Conservation (phyloP, 2,329 filamentous ascomycete species). For the Epicoccum sorghinum region DNA sequence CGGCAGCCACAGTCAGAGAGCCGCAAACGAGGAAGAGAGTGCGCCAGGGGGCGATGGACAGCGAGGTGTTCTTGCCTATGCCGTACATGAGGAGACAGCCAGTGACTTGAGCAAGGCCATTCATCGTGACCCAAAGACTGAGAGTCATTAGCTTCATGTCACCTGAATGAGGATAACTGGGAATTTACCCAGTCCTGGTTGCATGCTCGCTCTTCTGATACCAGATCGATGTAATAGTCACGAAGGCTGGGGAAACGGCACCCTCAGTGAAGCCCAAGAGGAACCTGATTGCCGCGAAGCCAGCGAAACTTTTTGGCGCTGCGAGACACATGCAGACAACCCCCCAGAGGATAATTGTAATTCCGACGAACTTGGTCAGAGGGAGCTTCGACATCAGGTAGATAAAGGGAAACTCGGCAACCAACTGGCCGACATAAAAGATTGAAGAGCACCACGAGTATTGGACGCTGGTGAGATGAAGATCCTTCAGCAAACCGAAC, state of each 20-base stretch:
- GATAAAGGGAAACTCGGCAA: slow-evolving; percentile 58
- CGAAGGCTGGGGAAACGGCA: slow-evolving; percentile 54
- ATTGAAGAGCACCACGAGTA: slow-evolving; percentile 58
- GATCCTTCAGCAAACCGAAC: slow-evolving; percentile 55
- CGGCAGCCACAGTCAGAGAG: slow-evolving; percentile 52
- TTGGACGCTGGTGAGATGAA: slow-evolving; percentile 53
- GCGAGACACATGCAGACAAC: slow-evolving; percentile 54
- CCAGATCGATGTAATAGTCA: slow-evolving; percentile 52
- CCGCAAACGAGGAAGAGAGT: slow-evolving; percentile 59
- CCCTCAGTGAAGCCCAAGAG: slow-evolving; percentile 53
- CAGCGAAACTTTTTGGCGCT: slow-evolving; percentile 47
- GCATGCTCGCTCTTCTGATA: slow-evolving; percentile 38
- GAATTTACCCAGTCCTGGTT: slow-evolving; percentile 24
- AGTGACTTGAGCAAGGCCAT: slow-evolving; percentile 55
- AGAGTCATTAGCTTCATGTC: not conserved
- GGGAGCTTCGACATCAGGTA: slow-evolving; percentile 59
- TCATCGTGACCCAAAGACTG: slow-evolving; percentile 54
- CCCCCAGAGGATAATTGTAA: slow-evolving; percentile 52
- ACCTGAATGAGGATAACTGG: not conserved
- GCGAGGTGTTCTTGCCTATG: slow-evolving; percentile 49
- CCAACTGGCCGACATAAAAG: slow-evolving; percentile 51
- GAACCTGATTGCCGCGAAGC: slow-evolving; percentile 49
- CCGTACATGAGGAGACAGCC: slow-evolving; percentile 59
- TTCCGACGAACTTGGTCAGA: slow-evolving; percentile 58
- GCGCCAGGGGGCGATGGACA: slow-evolving; percentile 54